phyloP scores from a whole-genome alignment of 2,329 filamentous ascomycete genomes.

The Dothideomycetes sp. region DNA sequence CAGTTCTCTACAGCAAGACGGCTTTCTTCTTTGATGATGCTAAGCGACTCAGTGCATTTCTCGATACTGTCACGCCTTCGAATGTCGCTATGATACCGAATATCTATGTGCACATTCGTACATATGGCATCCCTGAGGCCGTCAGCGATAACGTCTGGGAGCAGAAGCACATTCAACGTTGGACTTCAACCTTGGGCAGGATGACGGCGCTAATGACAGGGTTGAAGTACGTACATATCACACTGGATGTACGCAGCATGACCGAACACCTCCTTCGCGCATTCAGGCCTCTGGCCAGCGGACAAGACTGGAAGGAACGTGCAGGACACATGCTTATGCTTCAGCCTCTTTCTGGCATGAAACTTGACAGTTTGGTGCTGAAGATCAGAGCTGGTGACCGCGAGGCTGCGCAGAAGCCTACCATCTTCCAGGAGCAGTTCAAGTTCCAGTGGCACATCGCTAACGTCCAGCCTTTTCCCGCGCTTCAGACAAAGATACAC shows the following conservation, averaged over 20 bases:
- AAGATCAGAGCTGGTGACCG: conserved; percentile 3
- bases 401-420: background rate
- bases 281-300: background rate
- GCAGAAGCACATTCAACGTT: conserved; percentile 4
- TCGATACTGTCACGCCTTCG: background rate
- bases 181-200: conserved; percentile 1
- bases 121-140: conserved; percentile 2
- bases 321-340: conserved; percentile 11
- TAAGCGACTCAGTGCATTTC: conserved; percentile 6
- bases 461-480: background rate
- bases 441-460: background rate
- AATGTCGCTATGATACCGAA: conserved; percentile 3
- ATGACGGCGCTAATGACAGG: conserved; percentile 3
- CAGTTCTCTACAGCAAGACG: background rate
- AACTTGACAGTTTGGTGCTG: background rate
- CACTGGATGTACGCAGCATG: conserved; percentile 1
- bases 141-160: background rate
- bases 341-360: conserved; percentile 2
- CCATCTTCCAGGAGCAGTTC: background rate
- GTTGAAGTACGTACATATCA: background rate
- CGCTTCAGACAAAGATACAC: background rate
- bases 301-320: conserved; percentile 3
- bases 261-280: conserved; percentile 1
- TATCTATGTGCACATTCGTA: conserved; percentile 2
- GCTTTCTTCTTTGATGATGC: conserved; percentile 12